Evolutionary conservation across 75 land plant species (phyloP).

Genomic region (Picea glauca): DNA sequence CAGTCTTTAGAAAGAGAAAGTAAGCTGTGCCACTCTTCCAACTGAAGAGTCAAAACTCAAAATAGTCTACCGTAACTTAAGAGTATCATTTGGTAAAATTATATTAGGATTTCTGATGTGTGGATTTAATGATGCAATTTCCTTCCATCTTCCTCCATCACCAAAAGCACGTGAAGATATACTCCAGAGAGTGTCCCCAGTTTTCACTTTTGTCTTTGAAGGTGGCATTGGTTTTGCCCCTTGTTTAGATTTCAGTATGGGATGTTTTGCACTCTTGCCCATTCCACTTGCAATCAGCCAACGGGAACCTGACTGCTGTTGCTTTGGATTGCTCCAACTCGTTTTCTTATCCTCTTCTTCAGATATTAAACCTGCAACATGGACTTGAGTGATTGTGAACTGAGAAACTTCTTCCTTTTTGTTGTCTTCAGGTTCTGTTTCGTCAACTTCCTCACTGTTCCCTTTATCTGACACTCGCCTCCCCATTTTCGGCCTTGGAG

Average conservation of each 20-base stretch:
- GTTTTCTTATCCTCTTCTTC: conserved; percentile 54
- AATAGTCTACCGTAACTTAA: conserved; percentile 29
- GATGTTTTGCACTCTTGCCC: conserved; percentile 67
- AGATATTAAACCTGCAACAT: conserved; percentile 77
- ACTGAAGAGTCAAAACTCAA: background rate
- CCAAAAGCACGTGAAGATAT: conserved; percentile 65
- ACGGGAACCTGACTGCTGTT: conserved; percentile 87
- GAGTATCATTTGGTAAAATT: conserved; percentile 42
- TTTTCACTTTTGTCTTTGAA: conserved; percentile 29
- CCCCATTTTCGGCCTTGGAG: conserved; percentile 75
- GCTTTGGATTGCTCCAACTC: conserved; percentile 62
- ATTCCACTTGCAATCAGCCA: conserved; percentile 97
- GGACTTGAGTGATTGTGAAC: conserved; percentile 80
- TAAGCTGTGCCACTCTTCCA: background rate
- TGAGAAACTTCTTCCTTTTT: conserved; percentile 54
- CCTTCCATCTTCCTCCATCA: conserved; percentile 58
- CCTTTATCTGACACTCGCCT: conserved; percentile 43
- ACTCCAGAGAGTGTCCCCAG: conserved; percentile 86
- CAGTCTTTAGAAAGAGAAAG: background rate
- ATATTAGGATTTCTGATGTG: conserved; percentile 69
- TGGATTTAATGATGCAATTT: conserved; percentile 43
- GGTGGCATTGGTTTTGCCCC: conserved; percentile 30
- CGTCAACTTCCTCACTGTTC: conserved; percentile 46
- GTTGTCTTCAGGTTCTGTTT: conserved; percentile 15
- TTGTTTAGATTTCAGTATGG: conserved; percentile 54